Percentiles rank a stretch among this genome's conserved stretches.
Evolutionary conservation across 2,329 filamentous ascomycete genomes (phyloP).

Genomic region (Sarocladiaceae sp.): DNA sequence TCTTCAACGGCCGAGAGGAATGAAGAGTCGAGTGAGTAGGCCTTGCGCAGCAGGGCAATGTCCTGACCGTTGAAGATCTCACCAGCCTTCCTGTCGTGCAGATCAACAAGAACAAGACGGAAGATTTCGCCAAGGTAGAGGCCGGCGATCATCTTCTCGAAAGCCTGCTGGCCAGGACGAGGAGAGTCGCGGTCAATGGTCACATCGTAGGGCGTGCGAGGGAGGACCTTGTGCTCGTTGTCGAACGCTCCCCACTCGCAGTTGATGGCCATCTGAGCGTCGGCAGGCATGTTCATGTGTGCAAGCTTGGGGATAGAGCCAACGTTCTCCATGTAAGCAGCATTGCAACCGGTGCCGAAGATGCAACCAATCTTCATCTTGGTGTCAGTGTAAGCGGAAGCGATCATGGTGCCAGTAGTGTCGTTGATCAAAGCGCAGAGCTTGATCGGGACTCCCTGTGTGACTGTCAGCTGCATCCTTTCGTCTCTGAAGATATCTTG

Average conservation of each 20-base stretch:
- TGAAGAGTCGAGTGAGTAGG: conserved; percentile 86
- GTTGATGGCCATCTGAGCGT: conserved; percentile 89
- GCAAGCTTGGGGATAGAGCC: conserved; percentile 90
- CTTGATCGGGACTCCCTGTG: conserved; percentile 80
- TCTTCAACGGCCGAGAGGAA: conserved; percentile 92
- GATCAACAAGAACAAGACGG: conserved; percentile 76
- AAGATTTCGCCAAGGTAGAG: conserved; percentile 94
- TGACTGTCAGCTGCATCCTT: conserved; percentile 13
- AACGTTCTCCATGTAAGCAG: conserved; percentile 93
- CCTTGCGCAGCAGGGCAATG: conserved; percentile 70
- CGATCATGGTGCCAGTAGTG: conserved; percentile 93
- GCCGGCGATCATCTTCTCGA: conserved; percentile 97
- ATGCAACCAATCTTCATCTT: conserved; percentile 95
- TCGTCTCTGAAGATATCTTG: conserved; percentile 11
- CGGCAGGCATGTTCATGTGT: conserved; percentile 78
- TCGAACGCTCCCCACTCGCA: conserved; percentile 98
- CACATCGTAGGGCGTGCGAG: conserved; percentile 77
- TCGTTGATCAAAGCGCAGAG: conserved; percentile 93
- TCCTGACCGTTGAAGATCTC: conserved; percentile 82
- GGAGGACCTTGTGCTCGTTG: conserved; percentile 84
- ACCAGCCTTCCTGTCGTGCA: conserved; percentile 70
- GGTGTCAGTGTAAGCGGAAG: conserved; percentile 91
- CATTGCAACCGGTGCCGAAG: conserved; percentile 97
- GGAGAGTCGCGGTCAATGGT: conserved; percentile 88
- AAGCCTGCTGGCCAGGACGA: conserved; percentile 86